Conservation (phyloP, 2,329 filamentous ascomycete genomes). For the Penicillium expansum region DNA sequence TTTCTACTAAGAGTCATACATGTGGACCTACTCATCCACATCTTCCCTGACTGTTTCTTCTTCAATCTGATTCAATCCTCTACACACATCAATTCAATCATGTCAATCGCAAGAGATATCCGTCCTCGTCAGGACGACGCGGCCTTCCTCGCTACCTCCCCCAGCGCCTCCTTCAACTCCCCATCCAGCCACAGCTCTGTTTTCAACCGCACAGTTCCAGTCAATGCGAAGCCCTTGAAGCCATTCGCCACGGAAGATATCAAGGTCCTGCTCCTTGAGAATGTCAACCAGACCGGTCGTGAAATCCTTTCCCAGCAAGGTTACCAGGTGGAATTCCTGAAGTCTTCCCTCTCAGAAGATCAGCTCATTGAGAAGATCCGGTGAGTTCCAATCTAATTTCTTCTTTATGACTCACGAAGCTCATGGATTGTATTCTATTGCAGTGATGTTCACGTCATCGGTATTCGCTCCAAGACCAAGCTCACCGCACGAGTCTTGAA, state of each 20-base stretch:
- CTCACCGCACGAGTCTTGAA: conserved; percentile 79
- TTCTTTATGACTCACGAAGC: neutral
- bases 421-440: neutral
- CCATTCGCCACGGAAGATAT: conserved; percentile 95
- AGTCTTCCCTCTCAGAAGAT: conserved; percentile 85
- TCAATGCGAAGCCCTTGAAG: conserved; percentile 72
- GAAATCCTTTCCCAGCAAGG: conserved; percentile 81
- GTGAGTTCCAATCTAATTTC: conserved; percentile 50
- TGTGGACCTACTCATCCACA: conserved; percentile 8
- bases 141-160: conserved; percentile 69
- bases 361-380: conserved; percentile 95
- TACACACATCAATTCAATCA: conserved; percentile 14
- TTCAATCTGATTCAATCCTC: neutral
- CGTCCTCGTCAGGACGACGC: conserved; percentile 29
- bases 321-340: conserved; percentile 92
- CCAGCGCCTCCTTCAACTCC: conserved; percentile 71
- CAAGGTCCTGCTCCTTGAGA: conserved; percentile 93
- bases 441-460: conserved; percentile 93
- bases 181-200: conserved; percentile 60
- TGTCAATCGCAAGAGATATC: conserved; percentile 39
- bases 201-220: conserved; percentile 44
- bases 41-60: conserved; percentile 6
- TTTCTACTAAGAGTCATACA: conserved; percentile 11
- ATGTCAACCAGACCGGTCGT: conserved; percentile 86
- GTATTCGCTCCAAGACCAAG: conserved; percentile 97